Base-by-base conservation (phyloP, 371 early-diverging fungal species). In the Lichtheimia hyalospora region DNA sequence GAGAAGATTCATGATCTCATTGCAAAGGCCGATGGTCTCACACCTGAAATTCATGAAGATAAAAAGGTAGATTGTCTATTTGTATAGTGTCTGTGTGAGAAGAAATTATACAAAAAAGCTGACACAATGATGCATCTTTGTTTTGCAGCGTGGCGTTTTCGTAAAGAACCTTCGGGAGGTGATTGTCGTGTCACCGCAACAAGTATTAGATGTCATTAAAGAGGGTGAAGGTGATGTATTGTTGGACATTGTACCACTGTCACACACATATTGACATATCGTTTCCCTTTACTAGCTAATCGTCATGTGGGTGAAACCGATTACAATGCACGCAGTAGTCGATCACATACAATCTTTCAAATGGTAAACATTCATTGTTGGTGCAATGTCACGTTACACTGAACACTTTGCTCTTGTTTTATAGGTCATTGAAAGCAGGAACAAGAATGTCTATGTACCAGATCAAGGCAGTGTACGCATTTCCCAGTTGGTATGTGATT, bases 271-370 rank as follows among this genome's bases (percentile, higher is more conserved):
- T 46, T 46, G 21, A 46, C 46, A 46, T 16, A 12, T 46, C 5
- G 15, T 58, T 54, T 15, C 34, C 57, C 55, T 27, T n/a, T n/a
- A n/a, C n/a, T 62, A 81, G 82, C 73, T 28, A 92, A 94, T 61
- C 88, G 97, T 21, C 93, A 90, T 65, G 81, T 91, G 40, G 89
- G 92, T 18, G 80, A 85, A 0, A 98, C 98, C 12, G 91, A 96
- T 69, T 95, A 89, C 75, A 98, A 99, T 73, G 79, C 87, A 62
- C 84, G 87, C 23, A 92, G 93, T 62, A 93, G 93, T 57, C 84
- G 99, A 61, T 92, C 93, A n/a, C 99, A 98, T 71, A 94, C 97
- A 2, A 87, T 98, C 15, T 92, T 98, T 60, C 91, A 95, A 61
- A 88, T 98, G 73, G 88, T 94, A 44, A 70, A 46, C 21, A 46